Evolutionary conservation across 192 early-diverging fungal genomes (phyloP), one percentile per base, ranked within the genome.

Genomic region (Umbelopsis sp.): DNA sequence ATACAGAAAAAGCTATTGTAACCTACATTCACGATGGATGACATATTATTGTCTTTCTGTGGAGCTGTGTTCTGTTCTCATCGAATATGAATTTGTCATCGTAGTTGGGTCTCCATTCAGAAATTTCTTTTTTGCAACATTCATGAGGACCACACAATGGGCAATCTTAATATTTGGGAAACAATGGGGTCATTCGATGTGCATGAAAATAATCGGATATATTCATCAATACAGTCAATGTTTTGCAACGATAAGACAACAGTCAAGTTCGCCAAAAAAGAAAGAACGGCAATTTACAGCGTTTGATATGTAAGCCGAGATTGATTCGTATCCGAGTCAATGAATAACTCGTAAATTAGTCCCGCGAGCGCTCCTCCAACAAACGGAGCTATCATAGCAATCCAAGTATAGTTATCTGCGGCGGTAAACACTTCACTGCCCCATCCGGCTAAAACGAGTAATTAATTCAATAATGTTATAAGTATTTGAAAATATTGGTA

Each of bases 361-460:
- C 85, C 88, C 66, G 87, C 91, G 10, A 82, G 11, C 25, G 84
- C 50, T 0, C 81, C 92, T 34, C 92, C 92, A n/a, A 84, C 25
- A 68, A 92, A 76, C 24, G 91, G 91, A 47, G 88, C 88, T 49
- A 90, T 80, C 4, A 87, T 73, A n/a, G 92, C 91, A 26, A 92
- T 83, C 83, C 87, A 90, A 72, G 88, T 87, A 75, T 93, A 94
- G 83, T 88, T 86, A 53, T 85, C 75, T 71, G 80, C 75, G 22
- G 77, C 82, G n/a, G 86, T 82, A 79, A 94, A 94, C n/a, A 87
- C 88, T 32, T 84, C 83, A 36, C 71, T 59, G 26, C 91, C 91
- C 79, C 89, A 94, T 11, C 89, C 89, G 49, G 85, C 82, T 62
- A 62, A 31, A 62, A 2, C 7, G 25, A 22, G 22, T 0, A n/a